phyloP scores from a whole-genome alignment of 331 rosid genomes.

The Rosa hybrid region DNA sequence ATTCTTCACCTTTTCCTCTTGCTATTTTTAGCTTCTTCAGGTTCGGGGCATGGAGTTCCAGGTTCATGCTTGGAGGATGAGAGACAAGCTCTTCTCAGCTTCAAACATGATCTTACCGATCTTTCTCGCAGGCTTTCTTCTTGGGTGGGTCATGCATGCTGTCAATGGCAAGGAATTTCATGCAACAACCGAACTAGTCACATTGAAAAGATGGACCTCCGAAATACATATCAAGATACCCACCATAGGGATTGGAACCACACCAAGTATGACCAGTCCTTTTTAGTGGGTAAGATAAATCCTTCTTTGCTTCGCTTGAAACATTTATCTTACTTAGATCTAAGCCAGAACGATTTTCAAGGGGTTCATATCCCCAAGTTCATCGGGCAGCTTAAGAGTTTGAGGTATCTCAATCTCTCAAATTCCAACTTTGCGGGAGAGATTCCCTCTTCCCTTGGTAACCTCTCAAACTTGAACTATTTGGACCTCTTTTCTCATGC shows the following conservation, averaged over 20 bases:
- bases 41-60: too few relatives aligned
- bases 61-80: conserved; percentile 16
- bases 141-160: neutral
- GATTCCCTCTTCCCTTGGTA: conserved; percentile 5
- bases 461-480: conserved; percentile 1
- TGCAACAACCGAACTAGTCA: conserved; percentile 12
- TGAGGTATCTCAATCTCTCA: conserved; percentile 14
- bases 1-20: neutral
- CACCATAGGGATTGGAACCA: neutral
- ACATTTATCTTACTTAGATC: conserved; percentile 16
- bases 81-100: conserved; percentile 1
- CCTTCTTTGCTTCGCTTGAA: conserved; percentile 10
- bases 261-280: too few relatives aligned
- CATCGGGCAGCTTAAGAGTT: conserved; percentile 3
- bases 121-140: conserved; percentile 17
- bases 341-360: neutral
- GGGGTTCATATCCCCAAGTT: neutral
- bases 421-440: neutral
- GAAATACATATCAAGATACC: neutral
- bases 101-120: conserved; percentile 15
- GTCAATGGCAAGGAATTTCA: conserved; percentile 21
- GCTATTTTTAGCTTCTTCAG: neutral
- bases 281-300: neutral
- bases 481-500: conserved; percentile 3
- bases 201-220: neutral